These are phyloP conservation scores for Phytophthora meadii DNA, from an alignment of 352 stramenopile genomes.

Conservation along the genomic window DNA sequence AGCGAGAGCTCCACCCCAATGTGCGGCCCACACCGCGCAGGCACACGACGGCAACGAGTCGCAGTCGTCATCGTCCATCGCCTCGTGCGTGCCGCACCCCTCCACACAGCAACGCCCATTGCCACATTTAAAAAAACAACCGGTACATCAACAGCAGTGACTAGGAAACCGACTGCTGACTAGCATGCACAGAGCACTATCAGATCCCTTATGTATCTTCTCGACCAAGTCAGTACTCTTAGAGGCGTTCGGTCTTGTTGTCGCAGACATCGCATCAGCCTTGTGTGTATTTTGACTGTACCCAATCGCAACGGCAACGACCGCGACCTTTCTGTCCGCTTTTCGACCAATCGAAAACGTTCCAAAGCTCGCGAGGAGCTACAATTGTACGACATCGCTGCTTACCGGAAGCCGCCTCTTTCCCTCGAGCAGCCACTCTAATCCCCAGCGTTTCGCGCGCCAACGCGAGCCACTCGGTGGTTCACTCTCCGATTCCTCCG, in stretches of 20 bases:
- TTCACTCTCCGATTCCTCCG: conserved; percentile 34
- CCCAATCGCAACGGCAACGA: conserved; percentile 14
- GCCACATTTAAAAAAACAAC: conserved; percentile 7
- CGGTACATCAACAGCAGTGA: no score
- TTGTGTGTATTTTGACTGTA: conserved; percentile 14
- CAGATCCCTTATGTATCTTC: not conserved
- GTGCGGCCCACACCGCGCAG: no score
- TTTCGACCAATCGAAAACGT: conserved; percentile 31
- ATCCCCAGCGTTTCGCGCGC: conserved; percentile 19
- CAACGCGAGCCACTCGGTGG: conserved; percentile 4
- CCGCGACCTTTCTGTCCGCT: conserved; percentile 23
- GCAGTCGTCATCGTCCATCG: conserved; percentile 35
- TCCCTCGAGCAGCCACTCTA: conserved; percentile 11
- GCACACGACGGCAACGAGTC: not conserved
- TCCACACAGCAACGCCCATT: not conserved
- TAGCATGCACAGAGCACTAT: not conserved
- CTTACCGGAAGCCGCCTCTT: conserved; percentile 29
- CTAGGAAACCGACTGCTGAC: not conserved
- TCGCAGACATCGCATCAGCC: conserved; percentile 28
- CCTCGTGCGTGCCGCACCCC: conserved; percentile 14
- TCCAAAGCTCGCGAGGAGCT: conserved; percentile 5
- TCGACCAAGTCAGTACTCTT: not conserved
- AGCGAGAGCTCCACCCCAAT: no score
- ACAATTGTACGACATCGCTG: conserved; percentile 37
- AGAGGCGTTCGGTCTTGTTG: conserved; percentile 11